phyloP scores from a whole-genome alignment of 1,284 basidiomycete genomes.

The Pseudozyma sp. region DNA sequence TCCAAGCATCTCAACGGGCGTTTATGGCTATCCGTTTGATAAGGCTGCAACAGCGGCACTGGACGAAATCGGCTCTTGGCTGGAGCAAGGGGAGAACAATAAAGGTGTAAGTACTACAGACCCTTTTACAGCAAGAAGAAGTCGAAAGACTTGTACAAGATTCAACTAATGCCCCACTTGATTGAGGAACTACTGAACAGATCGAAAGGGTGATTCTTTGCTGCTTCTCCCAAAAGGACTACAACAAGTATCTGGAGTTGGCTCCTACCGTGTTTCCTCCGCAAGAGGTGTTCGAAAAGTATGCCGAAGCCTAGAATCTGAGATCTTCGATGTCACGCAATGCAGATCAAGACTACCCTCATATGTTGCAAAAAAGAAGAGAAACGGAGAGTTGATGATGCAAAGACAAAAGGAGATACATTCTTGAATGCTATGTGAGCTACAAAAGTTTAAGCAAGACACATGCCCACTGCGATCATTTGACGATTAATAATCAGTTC shows the following conservation, averaged over 20 bases:
- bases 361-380: neutral
- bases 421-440: neutral
- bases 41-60: slow-evolving; percentile 54
- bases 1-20: slow-evolving; percentile 65
- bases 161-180: too few species aligned
- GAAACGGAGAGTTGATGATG: slow-evolving; percentile 1
- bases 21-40: slow-evolving; percentile 65
- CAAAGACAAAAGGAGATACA: slow-evolving; percentile 8
- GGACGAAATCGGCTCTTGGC: slow-evolving; percentile 49
- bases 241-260: slow-evolving; percentile 32
- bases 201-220: slow-evolving; percentile 58
- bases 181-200: slow-evolving; percentile 4
- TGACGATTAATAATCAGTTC: slow-evolving; percentile 81
- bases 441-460: neutral
- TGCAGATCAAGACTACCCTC: too few species aligned
- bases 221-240: slow-evolving; percentile 57
- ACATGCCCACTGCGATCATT: too few species aligned
- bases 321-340: neutral
- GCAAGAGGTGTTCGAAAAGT: slow-evolving; percentile 25
- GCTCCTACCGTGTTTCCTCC: slow-evolving; percentile 37
- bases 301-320: slow-evolving; percentile 13
- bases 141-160: too few species aligned
- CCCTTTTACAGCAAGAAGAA: too few species aligned
- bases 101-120: slow-evolving; percentile 23
- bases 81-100: slow-evolving; percentile 26